Evolutionary conservation across 495 filamentous ascomycete genomes (phyloP).

Genomic region (Neurospora cerealis): DNA sequence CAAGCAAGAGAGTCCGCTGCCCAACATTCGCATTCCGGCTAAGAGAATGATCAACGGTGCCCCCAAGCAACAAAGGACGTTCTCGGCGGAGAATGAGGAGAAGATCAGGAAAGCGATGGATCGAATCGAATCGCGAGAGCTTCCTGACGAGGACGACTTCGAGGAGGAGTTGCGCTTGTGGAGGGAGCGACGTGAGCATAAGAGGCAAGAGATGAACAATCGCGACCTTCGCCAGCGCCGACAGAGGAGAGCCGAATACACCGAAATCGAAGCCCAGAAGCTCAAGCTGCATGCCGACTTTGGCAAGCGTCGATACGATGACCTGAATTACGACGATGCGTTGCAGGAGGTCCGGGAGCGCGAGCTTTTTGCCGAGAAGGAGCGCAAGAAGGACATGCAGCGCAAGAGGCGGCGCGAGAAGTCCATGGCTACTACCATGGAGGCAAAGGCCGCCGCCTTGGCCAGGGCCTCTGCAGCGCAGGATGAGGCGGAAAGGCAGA

Average conservation of each 20-base stretch:
- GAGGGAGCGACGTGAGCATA: conserved; percentile 44
- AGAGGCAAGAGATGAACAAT: conserved; percentile 48
- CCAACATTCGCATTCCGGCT: conserved; percentile 33
- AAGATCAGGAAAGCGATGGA: conserved; percentile 52
- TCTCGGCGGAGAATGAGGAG: conserved; percentile 57
- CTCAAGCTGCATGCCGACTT: conserved; percentile 35
- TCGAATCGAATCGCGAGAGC: conserved; percentile 61
- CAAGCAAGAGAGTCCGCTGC: conserved; percentile 34
- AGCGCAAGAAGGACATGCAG: conserved; percentile 99
- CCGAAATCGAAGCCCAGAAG: conserved; percentile 22
- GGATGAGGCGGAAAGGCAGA: conserved; percentile 69
- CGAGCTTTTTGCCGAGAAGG: conserved; percentile 90
- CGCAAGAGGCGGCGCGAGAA: conserved; percentile 94
- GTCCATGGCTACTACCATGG: conserved; percentile 74
- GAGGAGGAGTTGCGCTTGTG: conserved; percentile 48
- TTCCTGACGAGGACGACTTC: conserved; percentile 55
- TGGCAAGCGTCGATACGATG: conserved; percentile 41
- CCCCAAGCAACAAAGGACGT: conserved; percentile 36
- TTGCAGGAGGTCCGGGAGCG: conserved; percentile 77
- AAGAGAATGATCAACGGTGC: conserved; percentile 44
- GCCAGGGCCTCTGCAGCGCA: conserved; percentile 61
- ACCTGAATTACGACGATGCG: conserved; percentile 50
- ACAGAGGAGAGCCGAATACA: conserved; percentile 37
- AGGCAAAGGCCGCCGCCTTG: conserved; percentile 76
- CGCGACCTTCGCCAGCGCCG: conserved; percentile 46